Base-by-base conservation (phyloP, 2,329 filamentous ascomycete species). In the Cladosporium sp. region DNA sequence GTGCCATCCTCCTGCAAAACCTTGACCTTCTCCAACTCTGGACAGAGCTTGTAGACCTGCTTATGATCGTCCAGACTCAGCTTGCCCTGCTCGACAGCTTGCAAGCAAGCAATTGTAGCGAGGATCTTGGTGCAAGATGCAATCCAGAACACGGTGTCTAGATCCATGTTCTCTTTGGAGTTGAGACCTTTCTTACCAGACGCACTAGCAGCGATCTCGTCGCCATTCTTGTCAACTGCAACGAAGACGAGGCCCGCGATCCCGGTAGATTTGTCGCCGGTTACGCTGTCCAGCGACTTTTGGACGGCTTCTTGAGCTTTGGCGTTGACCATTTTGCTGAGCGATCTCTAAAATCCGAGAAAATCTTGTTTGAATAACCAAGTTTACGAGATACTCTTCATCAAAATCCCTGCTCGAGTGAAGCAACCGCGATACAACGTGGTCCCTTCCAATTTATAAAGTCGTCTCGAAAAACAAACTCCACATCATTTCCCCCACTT, bases 121-220 rank as follows among this genome's bases (percentile, higher is more conserved):
- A 77, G 57, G 47, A 76, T 58, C 57, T 76, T 76, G 12, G 67
- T 70, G 60, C 75, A 79, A 1, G 73, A 77, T 1, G 77, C 76
- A 17, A 80, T 75, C 75, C 76, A 80, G 58, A 84, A 86, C 1
- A 81, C 68, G 7, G 72, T 80, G 34, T 87, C 81, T 0, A 81
- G 65, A 0, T 75, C 75, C 77, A 87, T 82, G 3, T 75, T 69
- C 40, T 80, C 74, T 0, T 68, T 57, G 2, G 62, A 63, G 7
- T 69, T 62, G 4, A 73, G 50, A 12, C 70, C 67, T 20, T 62
- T 60, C 27, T 68, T 72, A 9, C 73, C 73, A 3, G 72, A 70
- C 2, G 72, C 68, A 53, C 68, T 64, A 39, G 71, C 65, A 20
- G 68, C 64, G 9, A 76, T 65, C 1, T 68, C 62, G 2, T 73